Base-by-base conservation (phyloP, 2,329 filamentous ascomycete species). In the Colletotrichum gigasporum region DNA sequence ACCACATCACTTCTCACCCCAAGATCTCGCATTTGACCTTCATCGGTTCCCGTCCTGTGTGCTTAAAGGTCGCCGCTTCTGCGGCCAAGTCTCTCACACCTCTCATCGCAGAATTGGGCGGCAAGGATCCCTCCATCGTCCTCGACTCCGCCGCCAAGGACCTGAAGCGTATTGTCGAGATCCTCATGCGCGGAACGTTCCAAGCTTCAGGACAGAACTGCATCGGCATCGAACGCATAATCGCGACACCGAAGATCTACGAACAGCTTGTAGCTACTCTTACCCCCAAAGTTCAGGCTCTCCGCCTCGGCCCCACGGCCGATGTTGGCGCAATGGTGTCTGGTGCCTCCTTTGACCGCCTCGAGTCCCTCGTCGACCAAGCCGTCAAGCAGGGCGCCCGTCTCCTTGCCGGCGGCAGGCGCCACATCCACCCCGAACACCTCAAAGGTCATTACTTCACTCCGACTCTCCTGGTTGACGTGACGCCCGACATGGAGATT, bases 171-270 rank as follows among this genome's bases (percentile, higher is more conserved):
- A 90, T 98, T 51, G 86, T 87, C 37, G 92, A 94, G 67, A 91
- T 96, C 67, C 87, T 98, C 67, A 90, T 99, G 80, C 89, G 96
- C 55, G 96, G 95, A 54, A 93, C 93, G 9, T 99, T 98, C 79
- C 96, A 99, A 78, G 94, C 94, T 53, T 91, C 94, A 14, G 96
- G 96, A 1, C 96, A 99, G 78, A 99, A 99, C 80, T 99, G 96
- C 79, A 95, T 99, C 73, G 96, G 96, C 58, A 95, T 97, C 69
- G 96, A 99, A 80, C 91, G 96, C 59, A 90, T 98, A 73, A 90
- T 98, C 70, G 93, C 91, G 22, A 85, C 92, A 14, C 90, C 93
- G 2, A 82, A 80, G n/a, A 84, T 92, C 53, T 97, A 98, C 80
- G 84, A 91, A 67, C 82, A 83, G 59, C 86, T 99, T 20, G 80